Conservation (phyloP, 2,329 filamentous ascomycete genomes). For the Epichloe brachyelytri region DNA sequence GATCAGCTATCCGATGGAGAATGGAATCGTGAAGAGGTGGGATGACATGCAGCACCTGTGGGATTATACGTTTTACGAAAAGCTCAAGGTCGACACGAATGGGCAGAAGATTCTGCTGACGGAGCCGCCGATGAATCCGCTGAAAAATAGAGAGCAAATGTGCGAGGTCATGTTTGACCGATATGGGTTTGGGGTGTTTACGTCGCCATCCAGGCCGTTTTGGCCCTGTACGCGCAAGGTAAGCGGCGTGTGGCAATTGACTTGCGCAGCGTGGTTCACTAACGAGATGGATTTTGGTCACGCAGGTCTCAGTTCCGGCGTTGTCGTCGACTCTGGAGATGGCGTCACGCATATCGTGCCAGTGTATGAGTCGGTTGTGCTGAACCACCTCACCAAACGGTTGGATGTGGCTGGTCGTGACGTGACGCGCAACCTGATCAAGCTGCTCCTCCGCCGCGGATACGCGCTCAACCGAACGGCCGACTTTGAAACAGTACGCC, state of each 20-base stretch:
- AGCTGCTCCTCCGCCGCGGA: slow-evolving; percentile 79
- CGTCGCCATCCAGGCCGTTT: slow-evolving; percentile 91
- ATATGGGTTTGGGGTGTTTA: slow-evolving; percentile 96
- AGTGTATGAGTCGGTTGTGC: slow-evolving; percentile 93
- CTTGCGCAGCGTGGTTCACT: background rate
- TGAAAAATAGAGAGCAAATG: slow-evolving; percentile 96
- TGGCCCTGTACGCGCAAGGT: slow-evolving; percentile 95
- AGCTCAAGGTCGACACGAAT: slow-evolving; percentile 81
- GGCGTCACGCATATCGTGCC: slow-evolving; percentile 98
- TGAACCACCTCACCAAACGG: slow-evolving; percentile 89
- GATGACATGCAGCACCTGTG: slow-evolving; percentile 99
- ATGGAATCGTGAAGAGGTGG: slow-evolving; percentile 98
- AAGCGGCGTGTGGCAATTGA: slow-evolving; percentile 15
- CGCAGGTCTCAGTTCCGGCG: slow-evolving; percentile 71
- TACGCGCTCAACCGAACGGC: slow-evolving; percentile 97
- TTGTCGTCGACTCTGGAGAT: slow-evolving; percentile 97
- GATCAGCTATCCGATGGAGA: slow-evolving; percentile 99
- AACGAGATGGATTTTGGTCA: background rate
- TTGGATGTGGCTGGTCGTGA: slow-evolving; percentile 93
- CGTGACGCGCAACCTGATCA: slow-evolving; percentile 96
- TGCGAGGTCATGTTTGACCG: slow-evolving; percentile 98
- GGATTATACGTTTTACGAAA: slow-evolving; percentile 98
- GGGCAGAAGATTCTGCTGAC: slow-evolving; percentile 96
- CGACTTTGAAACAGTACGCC: slow-evolving; percentile 96
- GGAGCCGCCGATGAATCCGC: slow-evolving; percentile 93